Evolutionary conservation across 2,329 filamentous ascomycete genomes (phyloP).

Genomic region (Fusarium scirpi): DNA sequence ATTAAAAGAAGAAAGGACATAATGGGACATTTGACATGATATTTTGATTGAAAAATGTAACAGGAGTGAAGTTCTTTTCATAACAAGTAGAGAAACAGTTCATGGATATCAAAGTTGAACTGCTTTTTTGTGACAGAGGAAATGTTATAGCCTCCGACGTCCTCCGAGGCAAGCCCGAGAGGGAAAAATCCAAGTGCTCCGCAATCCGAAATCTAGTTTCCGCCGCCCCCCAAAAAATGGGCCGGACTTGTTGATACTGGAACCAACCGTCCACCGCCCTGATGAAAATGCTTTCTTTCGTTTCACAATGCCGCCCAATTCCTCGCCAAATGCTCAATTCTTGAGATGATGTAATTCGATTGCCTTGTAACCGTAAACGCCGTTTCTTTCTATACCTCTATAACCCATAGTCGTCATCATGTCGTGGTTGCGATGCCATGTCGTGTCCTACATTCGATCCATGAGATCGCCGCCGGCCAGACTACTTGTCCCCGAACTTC

Average conservation of each 20-base stretch:
- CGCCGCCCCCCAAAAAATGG: conserved; percentile 34
- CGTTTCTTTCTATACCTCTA: conserved; percentile 56
- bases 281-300: conserved; percentile 40
- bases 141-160: conserved; percentile 38
- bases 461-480: conserved; percentile 78
- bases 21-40: conserved; percentile 32
- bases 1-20: conserved; percentile 8
- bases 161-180: conserved; percentile 48
- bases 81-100: conserved; percentile 29
- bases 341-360: conserved; percentile 44
- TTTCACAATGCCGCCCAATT: conserved; percentile 45
- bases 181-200: conserved; percentile 49
- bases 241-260: conserved; percentile 14
- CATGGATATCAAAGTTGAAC: conserved; percentile 39
- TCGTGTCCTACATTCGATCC: conserved; percentile 61
- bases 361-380: conserved; percentile 52
- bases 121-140: conserved; percentile 42
- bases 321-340: conserved; percentile 43
- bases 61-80: conserved; percentile 45
- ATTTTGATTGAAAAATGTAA: conserved; percentile 36
- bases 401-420: conserved; percentile 54
- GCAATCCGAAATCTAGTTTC: conserved; percentile 48
- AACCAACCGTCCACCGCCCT: conserved; percentile 21
- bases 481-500: conserved; percentile 82
- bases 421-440: conserved; percentile 48